Evolutionary conservation across 2,329 filamentous ascomycete species (phyloP).

Genomic region (Metarhizium anisopliae): DNA sequence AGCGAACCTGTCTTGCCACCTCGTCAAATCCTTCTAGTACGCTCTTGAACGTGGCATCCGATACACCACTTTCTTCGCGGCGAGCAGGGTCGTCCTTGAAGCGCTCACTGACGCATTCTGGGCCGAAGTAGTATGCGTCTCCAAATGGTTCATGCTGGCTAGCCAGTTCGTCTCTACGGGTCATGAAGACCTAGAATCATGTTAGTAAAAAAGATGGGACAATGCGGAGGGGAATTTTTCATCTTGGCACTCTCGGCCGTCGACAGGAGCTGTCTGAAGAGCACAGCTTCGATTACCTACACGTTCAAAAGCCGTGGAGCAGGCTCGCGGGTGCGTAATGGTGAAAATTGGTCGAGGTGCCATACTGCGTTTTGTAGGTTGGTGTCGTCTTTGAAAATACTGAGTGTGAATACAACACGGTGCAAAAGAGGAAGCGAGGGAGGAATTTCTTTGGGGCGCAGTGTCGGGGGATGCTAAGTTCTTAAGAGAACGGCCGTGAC

Average conservation of each 20-base stretch:
- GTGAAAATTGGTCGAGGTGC: slow-evolving; percentile 61
- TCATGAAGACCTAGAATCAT: slow-evolving; percentile 79
- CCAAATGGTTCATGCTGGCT: slow-evolving; percentile 95
- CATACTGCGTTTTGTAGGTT: slow-evolving; percentile 1
- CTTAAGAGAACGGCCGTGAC: background rate
- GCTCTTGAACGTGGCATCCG: slow-evolving; percentile 61
- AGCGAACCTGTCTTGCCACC: slow-evolving; percentile 63
- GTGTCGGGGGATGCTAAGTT: background rate
- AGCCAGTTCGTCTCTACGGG: slow-evolving; percentile 67
- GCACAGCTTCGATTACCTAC: slow-evolving; percentile 38
- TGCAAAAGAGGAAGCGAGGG: background rate
- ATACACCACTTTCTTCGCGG: slow-evolving; percentile 55
- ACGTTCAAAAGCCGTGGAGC: slow-evolving; percentile 94
- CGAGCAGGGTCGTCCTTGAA: slow-evolving; percentile 59
- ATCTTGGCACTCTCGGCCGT: too few species aligned
- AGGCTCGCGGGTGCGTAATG: slow-evolving; percentile 87
- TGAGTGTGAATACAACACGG: background rate
- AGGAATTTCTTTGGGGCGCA: too few species aligned
- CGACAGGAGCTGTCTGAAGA: background rate
- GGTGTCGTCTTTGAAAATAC: background rate
- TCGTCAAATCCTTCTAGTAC: slow-evolving; percentile 69
- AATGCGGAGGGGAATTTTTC: background rate
- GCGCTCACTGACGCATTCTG: slow-evolving; percentile 72
- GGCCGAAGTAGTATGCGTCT: slow-evolving; percentile 92
- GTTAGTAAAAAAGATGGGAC: background rate